phyloP scores from a whole-genome alignment of 352 stramenopile species.

The Pythium oligandrum region DNA sequence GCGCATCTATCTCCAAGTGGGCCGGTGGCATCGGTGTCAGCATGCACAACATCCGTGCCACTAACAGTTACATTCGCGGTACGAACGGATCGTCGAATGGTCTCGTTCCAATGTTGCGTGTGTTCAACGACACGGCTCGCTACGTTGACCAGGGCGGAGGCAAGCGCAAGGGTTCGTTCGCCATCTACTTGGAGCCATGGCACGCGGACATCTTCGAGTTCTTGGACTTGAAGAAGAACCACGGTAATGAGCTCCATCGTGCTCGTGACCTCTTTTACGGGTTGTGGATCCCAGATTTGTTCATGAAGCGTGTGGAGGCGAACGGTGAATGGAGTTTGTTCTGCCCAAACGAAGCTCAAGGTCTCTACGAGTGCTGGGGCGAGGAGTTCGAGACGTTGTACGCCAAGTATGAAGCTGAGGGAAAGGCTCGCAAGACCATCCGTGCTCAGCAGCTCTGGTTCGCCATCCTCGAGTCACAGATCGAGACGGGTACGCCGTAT shows the following conservation, averaged over 20 bases:
- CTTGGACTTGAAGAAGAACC: slow-evolving; percentile 98
- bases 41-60: slow-evolving; percentile 98
- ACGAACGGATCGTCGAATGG: slow-evolving; percentile 99
- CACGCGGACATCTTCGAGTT: slow-evolving; percentile 99
- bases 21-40: slow-evolving; percentile 97
- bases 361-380: slow-evolving; percentile 92
- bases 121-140: slow-evolving; percentile 99
- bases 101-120: slow-evolving; percentile 99
- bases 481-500: slow-evolving; percentile 99
- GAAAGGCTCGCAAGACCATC: slow-evolving; percentile 93
- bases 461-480: slow-evolving; percentile 97
- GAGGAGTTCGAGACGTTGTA: slow-evolving; percentile 96
- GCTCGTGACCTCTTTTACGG: slow-evolving; percentile 99
- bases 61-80: slow-evolving; percentile 96
- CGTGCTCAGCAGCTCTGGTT: slow-evolving; percentile 99
- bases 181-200: slow-evolving; percentile 99
- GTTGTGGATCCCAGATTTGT: slow-evolving; percentile 98
- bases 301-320: slow-evolving; percentile 98
- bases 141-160: slow-evolving; percentile 99
- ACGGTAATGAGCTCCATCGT: slow-evolving; percentile 97
- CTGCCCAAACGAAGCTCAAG: slow-evolving; percentile 97
- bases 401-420: slow-evolving; percentile 94
- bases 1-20: slow-evolving; percentile 99
- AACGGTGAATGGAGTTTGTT: slow-evolving; percentile 98
- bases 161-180: slow-evolving; percentile 98